Evolutionary conservation across 2,329 filamentous ascomycete species (phyloP), one percentile per base, ranked within the genome.

Genomic region (Kalaharituber pfeilii): DNA sequence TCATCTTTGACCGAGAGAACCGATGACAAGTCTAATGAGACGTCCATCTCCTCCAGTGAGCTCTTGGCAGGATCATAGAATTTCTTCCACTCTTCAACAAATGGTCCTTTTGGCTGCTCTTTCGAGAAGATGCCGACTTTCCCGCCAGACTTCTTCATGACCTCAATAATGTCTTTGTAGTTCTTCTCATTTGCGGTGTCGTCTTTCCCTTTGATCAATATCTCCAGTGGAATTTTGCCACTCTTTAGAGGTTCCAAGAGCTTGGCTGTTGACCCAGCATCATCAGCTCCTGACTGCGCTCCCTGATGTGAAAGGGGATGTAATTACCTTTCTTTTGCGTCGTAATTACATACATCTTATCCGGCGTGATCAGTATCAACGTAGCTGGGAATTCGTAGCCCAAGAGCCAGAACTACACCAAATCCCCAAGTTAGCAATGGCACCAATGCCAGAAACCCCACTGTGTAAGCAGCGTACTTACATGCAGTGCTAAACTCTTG

Each of bases 301-400:
- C 15, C 26, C 15, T 26, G 24, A n/a, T n/a, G n/a, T n/a, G n/a
- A n/a, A 49, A 50, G 20, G 20, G 15, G 36, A 56, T 24, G 6
- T 18, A 30, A 64, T 60, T 67, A 94, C 87, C 89, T 79, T 98
- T 98, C 72, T 98, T 98, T 56, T 86, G 82, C 5, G 91, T 98
- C 5, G 91, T 98, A 61, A 98, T 80, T 56, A 96, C 82, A 70
- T 91, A 93, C 63, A 96, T 75, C 49, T 80, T 80, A 58, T 96
- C 91, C 57, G 81, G 73, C 1, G 89, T 96, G 68, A 98, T 81
- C 52, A 98, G 76, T 74, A 98, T 86, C 60, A 98, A 74, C 0
- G 91, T 98, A 36, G 89, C 88, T 29, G 91, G 91, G 66, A 98
- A 98, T 69, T 98, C 91, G 74, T 98, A 98, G 65, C 91, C 91